Base-by-base conservation (phyloP, 768 basidiomycete genomes). In the Tricholoma hemisulphureum region DNA sequence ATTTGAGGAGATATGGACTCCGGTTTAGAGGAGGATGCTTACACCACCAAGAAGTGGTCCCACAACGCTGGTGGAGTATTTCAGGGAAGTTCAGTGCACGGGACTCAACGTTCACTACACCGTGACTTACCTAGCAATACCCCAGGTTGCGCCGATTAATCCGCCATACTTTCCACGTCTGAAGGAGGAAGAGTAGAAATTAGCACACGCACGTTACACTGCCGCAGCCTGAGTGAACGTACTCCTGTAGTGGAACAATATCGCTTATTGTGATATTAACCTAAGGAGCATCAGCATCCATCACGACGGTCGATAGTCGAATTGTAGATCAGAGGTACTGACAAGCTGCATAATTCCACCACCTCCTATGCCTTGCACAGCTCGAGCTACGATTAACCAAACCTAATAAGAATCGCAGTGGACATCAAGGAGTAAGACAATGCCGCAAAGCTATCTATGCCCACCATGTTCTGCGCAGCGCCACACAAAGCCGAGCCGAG, bases 31-130 rank as follows among this genome's bases (percentile, higher is more conserved):
- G 10, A 21, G 7, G 21, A 32, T 8, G 69, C 87, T 75, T 69
- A 89, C 89, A 57, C 92, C 93, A 57, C 93, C 93, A 13, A 95
- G 71, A 11, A 97, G 77, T 2, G 93, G 93, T 0, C 93, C 90
- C 11, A 89, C 61, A 18, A 89, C 84, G 58, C 86, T 84, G 37
- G 13, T 34, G n/a, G 49, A 53, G 24, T 21, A 3, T 26, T 23
- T 53, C 41, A 61, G 58, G 31, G 60, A 48, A 32, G 11, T 23
- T 13, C 32, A n/a, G 28, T 1, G 16, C 28, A 16, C 4, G 8
- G 32, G 6, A 5, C n/a, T n/a, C n/a, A n/a, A n/a, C n/a, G n/a
- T n/a, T n/a, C n/a, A n/a, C n/a, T n/a, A n/a, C n/a, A n/a, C n/a
- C 18, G 41, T 51, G 11, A 35, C 29, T 53, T 54, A 71, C 69